These are phyloP conservation scores for Cystofilobasidium bisporidii DNA, from an alignment of 768 basidiomycete species.

Conservation along the genomic window DNA sequence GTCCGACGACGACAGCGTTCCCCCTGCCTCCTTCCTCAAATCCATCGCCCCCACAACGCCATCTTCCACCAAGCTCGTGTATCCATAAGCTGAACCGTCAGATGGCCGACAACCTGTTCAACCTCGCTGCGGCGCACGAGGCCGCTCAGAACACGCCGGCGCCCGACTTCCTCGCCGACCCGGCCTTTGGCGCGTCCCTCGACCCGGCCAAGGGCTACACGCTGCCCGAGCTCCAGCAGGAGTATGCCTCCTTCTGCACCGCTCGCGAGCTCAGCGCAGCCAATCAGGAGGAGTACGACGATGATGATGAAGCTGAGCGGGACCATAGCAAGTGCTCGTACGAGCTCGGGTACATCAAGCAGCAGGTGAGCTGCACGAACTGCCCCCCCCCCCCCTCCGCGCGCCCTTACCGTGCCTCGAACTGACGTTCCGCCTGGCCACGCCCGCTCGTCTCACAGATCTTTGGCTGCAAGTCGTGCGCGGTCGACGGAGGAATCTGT, in stretches of 20 bases:
- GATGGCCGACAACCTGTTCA: conserved; percentile 1
- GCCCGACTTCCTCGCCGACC: background rate
- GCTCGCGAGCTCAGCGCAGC: background rate
- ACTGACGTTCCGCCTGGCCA: background rate
- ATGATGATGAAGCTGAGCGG: background rate
- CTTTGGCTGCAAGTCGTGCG: conserved; percentile 7
- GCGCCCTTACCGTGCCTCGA: background rate
- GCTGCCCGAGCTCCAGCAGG: background rate
- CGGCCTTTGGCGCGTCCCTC: background rate
- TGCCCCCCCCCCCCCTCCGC: background rate
- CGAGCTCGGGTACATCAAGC: background rate
- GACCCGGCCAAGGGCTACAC: background rate
- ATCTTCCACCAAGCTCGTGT: too few relatives aligned
- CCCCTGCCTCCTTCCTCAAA: too few relatives aligned
- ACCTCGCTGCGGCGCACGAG: background rate
- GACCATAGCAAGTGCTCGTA: conserved; percentile 1
- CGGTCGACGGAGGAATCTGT: background rate
- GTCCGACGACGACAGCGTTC: too few relatives aligned
- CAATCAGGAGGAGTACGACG: background rate
- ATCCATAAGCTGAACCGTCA: too few relatives aligned
- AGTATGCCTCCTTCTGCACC: background rate
- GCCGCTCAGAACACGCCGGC: background rate
- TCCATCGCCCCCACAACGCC: too few relatives aligned
- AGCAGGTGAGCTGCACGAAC: background rate
- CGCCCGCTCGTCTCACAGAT: background rate